Base-by-base conservation (phyloP, 768 basidiomycete genomes). In the Favolaschia claudopus region DNA sequence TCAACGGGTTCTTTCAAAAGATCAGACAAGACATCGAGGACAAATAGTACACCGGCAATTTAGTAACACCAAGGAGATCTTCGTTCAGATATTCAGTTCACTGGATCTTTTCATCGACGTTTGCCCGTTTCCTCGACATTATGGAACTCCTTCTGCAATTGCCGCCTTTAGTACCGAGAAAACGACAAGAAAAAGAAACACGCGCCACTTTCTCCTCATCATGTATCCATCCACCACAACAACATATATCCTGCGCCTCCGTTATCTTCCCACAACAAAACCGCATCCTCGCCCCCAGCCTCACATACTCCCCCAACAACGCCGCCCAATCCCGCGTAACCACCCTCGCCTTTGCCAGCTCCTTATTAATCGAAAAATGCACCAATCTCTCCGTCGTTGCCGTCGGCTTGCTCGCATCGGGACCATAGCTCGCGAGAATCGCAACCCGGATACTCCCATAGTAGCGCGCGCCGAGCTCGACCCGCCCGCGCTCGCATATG, bases 171-270 rank as follows among this genome's bases (percentile, higher is more conserved):
- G n/a, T n/a, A n/a, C n/a, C n/a, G n/a, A n/a, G n/a, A n/a, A n/a
- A n/a, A n/a, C n/a, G n/a, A n/a, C n/a, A n/a, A n/a, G 38, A 39
- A 39, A 39, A 22, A 19, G 27, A 22, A 8, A 43, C 4, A 44
- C 45, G 33, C 25, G 43, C 47, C 29, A 13, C 9, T 7, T 36
- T 57, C 38, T 57, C 46, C 4, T 20, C 56, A 20, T 58, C 48
- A 13, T 58, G 56, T 17, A 42, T 36, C 48, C 47, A 58, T 19
- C 40, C 56, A 4, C 56, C 48, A n/a, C 47, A 57, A 22, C 56
- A 50, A 14, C 56, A 50, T 1, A 37, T 7, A 17, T 37, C 48
- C 8, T 49, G 38, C 19, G 24, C 7, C n/a, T 32, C 54, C 7
- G 10, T 17, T 1, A 32, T 1, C 5, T 19, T 4, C 4, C 45